These are phyloP conservation scores for Tolypocladium cylindrosporum DNA, from an alignment of 2,329 filamentous ascomycete species.

Conservation along the genomic window DNA sequence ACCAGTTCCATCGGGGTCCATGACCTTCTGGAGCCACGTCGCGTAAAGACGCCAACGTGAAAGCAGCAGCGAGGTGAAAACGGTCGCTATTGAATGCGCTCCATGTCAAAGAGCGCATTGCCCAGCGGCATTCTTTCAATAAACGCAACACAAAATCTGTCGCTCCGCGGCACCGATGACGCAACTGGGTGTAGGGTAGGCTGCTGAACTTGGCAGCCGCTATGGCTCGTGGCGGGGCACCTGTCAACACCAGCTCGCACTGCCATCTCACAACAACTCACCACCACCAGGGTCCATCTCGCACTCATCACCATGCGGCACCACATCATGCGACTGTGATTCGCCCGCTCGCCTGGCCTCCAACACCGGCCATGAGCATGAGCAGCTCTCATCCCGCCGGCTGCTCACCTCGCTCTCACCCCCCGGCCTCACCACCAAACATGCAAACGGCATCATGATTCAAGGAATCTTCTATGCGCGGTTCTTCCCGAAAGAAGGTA, in stretches of 20 bases:
- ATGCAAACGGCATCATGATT: conserved; percentile 38
- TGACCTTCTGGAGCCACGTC: neutral
- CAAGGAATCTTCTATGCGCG: conserved; percentile 62
- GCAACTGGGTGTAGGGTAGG: neutral
- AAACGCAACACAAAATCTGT: neutral
- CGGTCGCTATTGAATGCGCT: neutral
- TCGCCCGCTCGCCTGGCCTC: neutral
- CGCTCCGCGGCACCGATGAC: too few species aligned
- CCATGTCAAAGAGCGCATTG: neutral
- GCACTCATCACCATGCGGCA: neutral
- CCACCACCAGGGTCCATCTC: neutral
- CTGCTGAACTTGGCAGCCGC: neutral
- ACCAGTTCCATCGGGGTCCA: neutral
- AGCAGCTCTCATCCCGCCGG: neutral
- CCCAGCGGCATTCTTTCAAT: neutral
- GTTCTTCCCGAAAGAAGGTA: conserved; percentile 58
- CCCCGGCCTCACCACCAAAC: neutral
- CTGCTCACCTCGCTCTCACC: neutral
- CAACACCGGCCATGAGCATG: neutral
- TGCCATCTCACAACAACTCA: neutral
- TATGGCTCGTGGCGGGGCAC: neutral
- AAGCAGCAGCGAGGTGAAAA: neutral
- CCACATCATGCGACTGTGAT: neutral
- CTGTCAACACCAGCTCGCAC: neutral
- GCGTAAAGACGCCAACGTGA: neutral